phyloP scores from a whole-genome alignment of 2,329 filamentous ascomycete genomes.

The Emmonsia crescens region DNA sequence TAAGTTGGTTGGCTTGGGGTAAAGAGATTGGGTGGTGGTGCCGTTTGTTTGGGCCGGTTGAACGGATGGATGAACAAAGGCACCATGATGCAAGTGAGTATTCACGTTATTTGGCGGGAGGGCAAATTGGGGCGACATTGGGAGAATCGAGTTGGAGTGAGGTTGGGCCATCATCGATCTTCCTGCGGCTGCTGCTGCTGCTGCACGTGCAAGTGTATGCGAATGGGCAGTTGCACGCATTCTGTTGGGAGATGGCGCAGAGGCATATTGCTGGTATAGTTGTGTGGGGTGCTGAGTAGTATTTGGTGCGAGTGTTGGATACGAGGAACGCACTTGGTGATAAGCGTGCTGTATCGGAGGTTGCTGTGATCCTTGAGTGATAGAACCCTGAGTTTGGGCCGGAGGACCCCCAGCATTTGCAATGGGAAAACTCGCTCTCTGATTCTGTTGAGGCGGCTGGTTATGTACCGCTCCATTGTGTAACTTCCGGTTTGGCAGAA shows the following conservation, averaged over 20 bases:
- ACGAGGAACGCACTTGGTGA: background rate
- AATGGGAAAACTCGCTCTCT: background rate
- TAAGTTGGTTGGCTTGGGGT: background rate
- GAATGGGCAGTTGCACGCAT: background rate
- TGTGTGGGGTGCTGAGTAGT: background rate
- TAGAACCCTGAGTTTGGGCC: background rate
- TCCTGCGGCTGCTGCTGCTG: background rate
- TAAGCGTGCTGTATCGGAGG: background rate
- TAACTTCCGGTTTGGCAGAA: background rate
- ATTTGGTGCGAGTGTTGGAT: background rate
- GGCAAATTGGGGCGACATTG: background rate
- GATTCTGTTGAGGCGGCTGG: background rate
- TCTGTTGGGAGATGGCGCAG: background rate
- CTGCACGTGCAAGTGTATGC: background rate
- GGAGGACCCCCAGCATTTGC: background rate
- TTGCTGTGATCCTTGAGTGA: background rate
- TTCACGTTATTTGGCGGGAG: background rate
- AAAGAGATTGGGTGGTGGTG: background rate
- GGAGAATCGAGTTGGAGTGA: background rate
- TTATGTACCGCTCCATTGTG: background rate
- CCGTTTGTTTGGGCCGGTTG: background rate
- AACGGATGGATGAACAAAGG: background rate
- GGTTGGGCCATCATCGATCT: background rate
- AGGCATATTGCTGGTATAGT: background rate
- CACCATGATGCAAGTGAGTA: background rate